Conservation (phyloP, 2,329 filamentous ascomycete genomes). For the Aspergillus intermedius region DNA sequence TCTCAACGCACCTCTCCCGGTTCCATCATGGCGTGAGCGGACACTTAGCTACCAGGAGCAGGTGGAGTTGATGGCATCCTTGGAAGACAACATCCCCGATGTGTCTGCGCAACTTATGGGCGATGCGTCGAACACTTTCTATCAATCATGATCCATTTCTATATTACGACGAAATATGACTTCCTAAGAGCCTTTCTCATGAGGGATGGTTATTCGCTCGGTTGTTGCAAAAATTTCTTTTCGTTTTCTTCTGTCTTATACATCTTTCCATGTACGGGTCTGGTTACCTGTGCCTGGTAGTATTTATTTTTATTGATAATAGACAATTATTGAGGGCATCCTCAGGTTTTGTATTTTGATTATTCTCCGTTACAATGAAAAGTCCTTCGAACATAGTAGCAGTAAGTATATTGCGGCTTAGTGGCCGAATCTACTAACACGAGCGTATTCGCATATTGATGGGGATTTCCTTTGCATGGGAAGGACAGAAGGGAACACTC, state of each 20-base stretch:
- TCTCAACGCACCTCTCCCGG: slow-evolving; percentile 40
- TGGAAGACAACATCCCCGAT: slow-evolving; percentile 55
- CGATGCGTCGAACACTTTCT: slow-evolving; percentile 35
- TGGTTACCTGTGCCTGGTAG: background rate
- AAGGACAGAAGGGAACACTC: too few species aligned
- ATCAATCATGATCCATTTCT: slow-evolving; percentile 25
- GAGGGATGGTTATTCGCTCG: background rate
- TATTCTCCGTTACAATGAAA: too few species aligned
- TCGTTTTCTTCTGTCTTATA: too few species aligned
- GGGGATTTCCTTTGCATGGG: too few species aligned
- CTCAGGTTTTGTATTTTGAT: background rate
- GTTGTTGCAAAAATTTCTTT: background rate
- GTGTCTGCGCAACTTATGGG: slow-evolving; percentile 35
- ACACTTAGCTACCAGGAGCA: slow-evolving; percentile 73
- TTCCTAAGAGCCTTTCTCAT: background rate
- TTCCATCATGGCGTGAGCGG: slow-evolving; percentile 53
- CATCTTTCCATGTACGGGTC: background rate
- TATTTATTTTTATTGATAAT: background rate
- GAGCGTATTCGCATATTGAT: too few species aligned
- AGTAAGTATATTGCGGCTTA: too few species aligned
- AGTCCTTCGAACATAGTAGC: too few species aligned
- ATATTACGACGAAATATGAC: background rate
- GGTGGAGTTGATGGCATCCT: slow-evolving; percentile 70
- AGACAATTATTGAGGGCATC: too few species aligned
- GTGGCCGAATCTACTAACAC: too few species aligned